phyloP scores from a whole-genome alignment of 331 rosid genomes.

The Rosa hybrid region DNA sequence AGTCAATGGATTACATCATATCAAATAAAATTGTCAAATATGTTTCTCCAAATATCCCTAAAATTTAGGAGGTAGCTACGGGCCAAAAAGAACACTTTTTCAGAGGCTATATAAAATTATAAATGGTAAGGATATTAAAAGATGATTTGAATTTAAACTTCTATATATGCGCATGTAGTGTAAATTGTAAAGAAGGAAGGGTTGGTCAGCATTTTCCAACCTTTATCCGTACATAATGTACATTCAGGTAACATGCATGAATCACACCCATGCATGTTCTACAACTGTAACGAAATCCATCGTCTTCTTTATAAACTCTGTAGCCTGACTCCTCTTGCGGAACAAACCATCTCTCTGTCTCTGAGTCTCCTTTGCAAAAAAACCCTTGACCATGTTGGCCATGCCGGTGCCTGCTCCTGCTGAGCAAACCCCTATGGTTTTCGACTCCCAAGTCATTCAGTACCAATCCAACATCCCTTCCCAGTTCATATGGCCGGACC shows the following conservation, averaged over 20 bases:
- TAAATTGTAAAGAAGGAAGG: not conserved
- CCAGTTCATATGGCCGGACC: constrained; percentile 74
- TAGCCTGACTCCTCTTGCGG: not conserved
- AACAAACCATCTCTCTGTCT: not conserved
- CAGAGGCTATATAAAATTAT: too few species aligned
- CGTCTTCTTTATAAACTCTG: too few species aligned
- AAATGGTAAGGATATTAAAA: not conserved
- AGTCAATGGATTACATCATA: too few species aligned
- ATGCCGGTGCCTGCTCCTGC: too few species aligned
- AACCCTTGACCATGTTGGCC: not conserved
- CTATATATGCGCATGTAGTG: too few species aligned
- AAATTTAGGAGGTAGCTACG: too few species aligned
- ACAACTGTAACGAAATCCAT: too few species aligned
- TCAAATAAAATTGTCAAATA: not conserved
- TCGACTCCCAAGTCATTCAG: constrained; percentile 34
- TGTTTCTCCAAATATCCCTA: not conserved
- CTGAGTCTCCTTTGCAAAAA: not conserved
- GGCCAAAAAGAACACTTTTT: too few species aligned
- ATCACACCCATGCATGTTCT: too few species aligned
- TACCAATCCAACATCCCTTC: constrained; percentile 45
- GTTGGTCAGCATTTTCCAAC: not conserved
- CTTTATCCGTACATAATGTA: not conserved
- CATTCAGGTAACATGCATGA: too few species aligned
- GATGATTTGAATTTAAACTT: not conserved
- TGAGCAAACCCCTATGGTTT: constrained; percentile 14